phyloP scores from a whole-genome alignment of 352 stramenopile genomes.

The Elongisporangium undulatum region DNA sequence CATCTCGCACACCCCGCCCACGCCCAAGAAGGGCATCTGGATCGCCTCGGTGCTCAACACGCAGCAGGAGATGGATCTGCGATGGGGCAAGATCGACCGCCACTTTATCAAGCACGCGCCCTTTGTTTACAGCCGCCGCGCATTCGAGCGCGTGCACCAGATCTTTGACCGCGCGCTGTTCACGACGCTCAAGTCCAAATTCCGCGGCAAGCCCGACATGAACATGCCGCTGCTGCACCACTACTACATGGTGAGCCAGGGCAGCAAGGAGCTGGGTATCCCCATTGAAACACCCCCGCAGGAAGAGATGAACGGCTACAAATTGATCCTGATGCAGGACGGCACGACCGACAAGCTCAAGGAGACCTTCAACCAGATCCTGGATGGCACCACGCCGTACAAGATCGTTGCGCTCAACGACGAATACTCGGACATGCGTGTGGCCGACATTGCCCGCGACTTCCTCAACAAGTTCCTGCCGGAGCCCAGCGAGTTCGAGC shows the following conservation, averaged over 20 bases:
- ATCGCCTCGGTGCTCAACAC: constrained; percentile 86
- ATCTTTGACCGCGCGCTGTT: constrained; percentile 83
- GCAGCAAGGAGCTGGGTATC: constrained; percentile 73
- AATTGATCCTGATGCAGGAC: constrained; percentile 82
- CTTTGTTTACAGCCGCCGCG: constrained; percentile 82
- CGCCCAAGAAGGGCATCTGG: constrained; percentile 83
- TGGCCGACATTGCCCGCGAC: constrained; percentile 59
- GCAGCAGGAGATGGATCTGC: constrained; percentile 85
- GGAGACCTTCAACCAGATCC: constrained; percentile 57
- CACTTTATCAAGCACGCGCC: constrained; percentile 89
- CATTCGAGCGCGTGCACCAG: constrained; percentile 84
- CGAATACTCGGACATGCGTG: constrained; percentile 80
- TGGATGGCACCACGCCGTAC: constrained; percentile 58
- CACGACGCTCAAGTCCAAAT: constrained; percentile 83
- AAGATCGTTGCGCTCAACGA: constrained; percentile 86
- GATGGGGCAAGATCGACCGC: constrained; percentile 69
- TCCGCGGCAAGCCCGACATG: constrained; percentile 82
- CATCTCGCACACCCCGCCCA: constrained; percentile 74
- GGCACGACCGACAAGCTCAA: constrained; percentile 74
- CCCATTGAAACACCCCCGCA: constrained; percentile 65
- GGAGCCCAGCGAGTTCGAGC: constrained; percentile 64
- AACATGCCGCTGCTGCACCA: constrained; percentile 86
- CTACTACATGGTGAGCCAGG: constrained; percentile 86
- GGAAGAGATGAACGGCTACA: constrained; percentile 80
- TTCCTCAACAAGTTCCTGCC: constrained; percentile 75